Conservation (phyloP, 2,329 filamentous ascomycete species). For the Rutstroemia sp. region DNA sequence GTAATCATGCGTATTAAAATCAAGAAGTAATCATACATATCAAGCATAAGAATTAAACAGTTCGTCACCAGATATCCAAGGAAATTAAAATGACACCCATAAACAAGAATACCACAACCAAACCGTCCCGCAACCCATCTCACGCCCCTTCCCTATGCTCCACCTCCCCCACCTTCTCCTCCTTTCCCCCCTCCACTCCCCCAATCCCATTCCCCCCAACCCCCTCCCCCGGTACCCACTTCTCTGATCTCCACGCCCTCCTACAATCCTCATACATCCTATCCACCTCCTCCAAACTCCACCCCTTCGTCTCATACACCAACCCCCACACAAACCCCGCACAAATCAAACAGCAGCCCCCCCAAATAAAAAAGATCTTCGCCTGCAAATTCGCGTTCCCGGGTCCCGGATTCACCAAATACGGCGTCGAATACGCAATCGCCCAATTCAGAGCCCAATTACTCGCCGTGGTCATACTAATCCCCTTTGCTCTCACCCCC, state of each 20-base stretch:
- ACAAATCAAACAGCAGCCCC: constrained; percentile 44
- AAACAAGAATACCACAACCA: no score
- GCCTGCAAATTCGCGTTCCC: constrained; percentile 26
- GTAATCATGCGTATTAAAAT: no score
- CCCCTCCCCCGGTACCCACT: constrained; percentile 2
- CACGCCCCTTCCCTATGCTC: background rate
- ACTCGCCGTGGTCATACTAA: constrained; percentile 74
- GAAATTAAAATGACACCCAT: no score
- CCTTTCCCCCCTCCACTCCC: background rate
- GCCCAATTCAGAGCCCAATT: constrained; percentile 86
- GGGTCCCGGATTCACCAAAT: constrained; percentile 48
- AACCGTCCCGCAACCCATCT: no score
- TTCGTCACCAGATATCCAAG: background rate
- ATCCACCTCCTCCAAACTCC: constrained; percentile 65
- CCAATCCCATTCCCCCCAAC: background rate
- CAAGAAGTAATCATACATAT: no score
- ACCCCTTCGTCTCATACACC: constrained; percentile 61
- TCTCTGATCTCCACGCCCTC: background rate
- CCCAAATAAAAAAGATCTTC: constrained; percentile 47
- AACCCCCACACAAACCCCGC: constrained; percentile 49
- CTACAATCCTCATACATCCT: constrained; percentile 39
- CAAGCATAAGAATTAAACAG: no score
- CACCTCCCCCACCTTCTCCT: background rate
- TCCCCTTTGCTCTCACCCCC: constrained; percentile 58
- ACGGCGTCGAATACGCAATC: constrained; percentile 62